Evolutionary conservation across 2,329 filamentous ascomycete genomes (phyloP).

Genomic region (Tolypocladium cylindrosporum): DNA sequence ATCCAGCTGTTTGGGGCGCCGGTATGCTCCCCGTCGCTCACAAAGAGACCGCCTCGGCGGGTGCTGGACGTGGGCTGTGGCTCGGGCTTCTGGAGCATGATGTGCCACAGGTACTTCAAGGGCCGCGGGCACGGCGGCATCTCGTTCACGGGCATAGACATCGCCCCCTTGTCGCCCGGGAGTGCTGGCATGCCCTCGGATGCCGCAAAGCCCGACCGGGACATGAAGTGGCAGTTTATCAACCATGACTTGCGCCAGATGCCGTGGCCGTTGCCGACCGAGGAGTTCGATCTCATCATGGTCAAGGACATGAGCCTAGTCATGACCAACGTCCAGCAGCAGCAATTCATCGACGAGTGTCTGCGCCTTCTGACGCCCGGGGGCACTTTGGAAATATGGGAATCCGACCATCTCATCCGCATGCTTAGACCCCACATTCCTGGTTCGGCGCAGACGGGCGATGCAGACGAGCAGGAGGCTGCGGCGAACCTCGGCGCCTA

Average conservation of each 20-base stretch:
- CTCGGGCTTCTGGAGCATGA: constrained; percentile 79
- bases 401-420: constrained; percentile 74
- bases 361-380: constrained; percentile 68
- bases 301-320: constrained; percentile 71
- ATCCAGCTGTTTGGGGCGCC: constrained; percentile 74
- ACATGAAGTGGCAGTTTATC: constrained; percentile 81
- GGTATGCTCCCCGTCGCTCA: constrained; percentile 60
- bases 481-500: constrained; percentile 70
- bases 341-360: constrained; percentile 56
- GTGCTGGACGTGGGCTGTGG: constrained; percentile 85
- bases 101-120: constrained; percentile 73
- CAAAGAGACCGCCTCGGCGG: constrained; percentile 58
- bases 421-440: constrained; percentile 73
- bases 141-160: constrained; percentile 73
- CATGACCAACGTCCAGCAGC: constrained; percentile 48
- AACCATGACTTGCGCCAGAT: constrained; percentile 72
- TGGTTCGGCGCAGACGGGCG: constrained; percentile 24
- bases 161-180: constrained; percentile 56
- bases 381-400: constrained; percentile 80
- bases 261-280: constrained; percentile 69
- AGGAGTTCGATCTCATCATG: constrained; percentile 81
- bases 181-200: constrained; percentile 18
- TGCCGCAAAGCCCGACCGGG: constrained; percentile 48
- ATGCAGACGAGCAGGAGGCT: constrained; percentile 48
- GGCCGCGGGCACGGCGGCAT: constrained; percentile 58